Evolutionary conservation across 75 land plant genomes (phyloP), one percentile per base, ranked within the genome.

Genomic region (Pinus tabuliformis): DNA sequence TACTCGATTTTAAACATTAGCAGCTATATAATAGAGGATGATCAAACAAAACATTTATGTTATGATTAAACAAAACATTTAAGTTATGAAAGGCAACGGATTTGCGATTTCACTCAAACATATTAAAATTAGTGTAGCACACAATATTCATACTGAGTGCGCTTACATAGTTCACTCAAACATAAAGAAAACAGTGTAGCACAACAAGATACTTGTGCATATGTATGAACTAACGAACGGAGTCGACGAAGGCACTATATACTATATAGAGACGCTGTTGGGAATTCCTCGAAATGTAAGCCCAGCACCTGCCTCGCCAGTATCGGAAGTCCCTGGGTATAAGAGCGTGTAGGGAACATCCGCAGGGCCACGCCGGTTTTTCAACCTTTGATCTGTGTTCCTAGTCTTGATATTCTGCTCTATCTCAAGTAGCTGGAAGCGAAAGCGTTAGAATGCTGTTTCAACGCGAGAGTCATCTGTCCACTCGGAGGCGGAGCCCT

Each of bases 401-500:
- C 61, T 59, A 59, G 0, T 4, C 0, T 3, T 3, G 12, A 59
- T 59, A 3, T 11, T n/a, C 0, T 59, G 61, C 18, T 59, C 61
- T 6, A 59, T 59, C 4, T n/a, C n/a, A n/a, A 17, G 61, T 3
- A 59, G 61, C n/a, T n/a, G 1, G n/a, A 3, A 17, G n/a, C n/a
- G 18, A n/a, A 59, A 59, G 7, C 12, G 61, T n/a, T 59, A 0
- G 61, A 59, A 59, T 3, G 61, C 18, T 17, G 12, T n/a, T 17
- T 18, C n/a, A 1, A n/a, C 61, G 61, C 61, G 61, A 17, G 12
- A 3, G 12, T 59, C 9, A n/a, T 59, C 18, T 17, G 61, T 59
- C 61, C 87, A 78, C n/a, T 84, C 78, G 57, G 80, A 49, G 11
- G 77, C 62, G 16, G 78, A 76, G 20, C 76, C 28, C 64, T 85